Evolutionary conservation across 495 filamentous ascomycete species (phyloP), one percentile per base, ranked within the genome.

Genomic region (Trichoderma gamsii): DNA sequence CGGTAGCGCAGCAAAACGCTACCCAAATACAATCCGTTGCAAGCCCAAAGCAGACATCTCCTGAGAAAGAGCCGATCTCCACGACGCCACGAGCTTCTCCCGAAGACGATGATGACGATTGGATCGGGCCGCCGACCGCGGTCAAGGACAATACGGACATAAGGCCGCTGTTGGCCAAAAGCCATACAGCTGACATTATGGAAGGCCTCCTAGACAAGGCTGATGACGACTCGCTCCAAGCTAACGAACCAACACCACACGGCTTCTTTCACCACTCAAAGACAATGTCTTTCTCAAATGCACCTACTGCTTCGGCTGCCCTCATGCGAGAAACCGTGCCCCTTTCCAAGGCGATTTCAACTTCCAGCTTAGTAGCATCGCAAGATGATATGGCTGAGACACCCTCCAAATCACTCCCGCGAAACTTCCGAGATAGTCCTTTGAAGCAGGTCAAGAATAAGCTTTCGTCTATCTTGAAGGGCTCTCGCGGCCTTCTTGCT

Each of bases 361-460:
- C 86, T 1, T 88, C 87, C 16, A 74, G 81, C 32, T 75, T 86
- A 23, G 68, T 74, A 3, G 74, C 79, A 43, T 71, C 77, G 21
- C 76, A 81, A 67, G 75, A 78, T 21, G 80, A 79, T 13, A 73
- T 77, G 41, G 83, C 87, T 32, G 87, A 87, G 8, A 91, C 89
- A 12, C 89, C 91, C 5, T 80, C 82, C 27, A 90, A 89, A 59
- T 92, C 91, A 15, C 91, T 91, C 18, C 80, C 83, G 9, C 85
- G 85, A 67, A 84, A 83, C 68, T 84, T 88, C 71, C 79, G 82
- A 65, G 92, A 93, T 69, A 93, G 89, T 61, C 91, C 92, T 7
- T 76, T 96, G 35, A 96, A 91, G 74, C 90, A 92, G 63, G 92
- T 93, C 21, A 97, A 96, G 79, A 89, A 87, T 70, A 92, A 90